phyloP scores from a whole-genome alignment of 2,329 filamentous ascomycete genomes.

The Cordyceps pruinosa region DNA sequence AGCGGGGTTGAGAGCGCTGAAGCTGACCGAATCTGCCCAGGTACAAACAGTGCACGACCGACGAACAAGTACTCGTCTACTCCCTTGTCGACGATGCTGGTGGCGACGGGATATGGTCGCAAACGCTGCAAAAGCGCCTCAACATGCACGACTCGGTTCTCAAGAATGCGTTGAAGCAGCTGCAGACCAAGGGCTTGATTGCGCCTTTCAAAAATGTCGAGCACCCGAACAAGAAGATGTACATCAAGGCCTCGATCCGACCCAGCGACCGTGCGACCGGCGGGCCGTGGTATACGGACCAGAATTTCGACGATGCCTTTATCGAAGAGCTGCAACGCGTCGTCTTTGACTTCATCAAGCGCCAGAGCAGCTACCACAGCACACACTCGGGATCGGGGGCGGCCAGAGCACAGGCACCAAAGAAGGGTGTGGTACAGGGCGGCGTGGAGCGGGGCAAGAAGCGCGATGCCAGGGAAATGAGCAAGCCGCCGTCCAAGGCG shows the following conservation, averaged over 20 bases:
- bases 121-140: slow-evolving; percentile 70
- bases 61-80: slow-evolving; percentile 81
- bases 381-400: slow-evolving; percentile 26
- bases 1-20: not conserved
- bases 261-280: slow-evolving; percentile 88
- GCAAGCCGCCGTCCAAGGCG: slow-evolving; percentile 24
- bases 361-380: slow-evolving; percentile 61
- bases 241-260: slow-evolving; percentile 78
- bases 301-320: slow-evolving; percentile 81
- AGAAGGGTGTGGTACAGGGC: slow-evolving; percentile 50
- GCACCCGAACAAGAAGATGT: slow-evolving; percentile 87
- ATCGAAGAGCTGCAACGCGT: slow-evolving; percentile 69
- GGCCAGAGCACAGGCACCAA: slow-evolving; percentile 41
- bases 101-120: slow-evolving; percentile 83
- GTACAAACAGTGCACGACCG: slow-evolving; percentile 53
- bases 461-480: slow-evolving; percentile 38
- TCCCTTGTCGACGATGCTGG: slow-evolving; percentile 80
- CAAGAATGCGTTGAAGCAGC: slow-evolving; percentile 72
- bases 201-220: slow-evolving; percentile 88
- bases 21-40: slow-evolving; percentile 25
- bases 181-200: slow-evolving; percentile 77
- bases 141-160: slow-evolving; percentile 80
- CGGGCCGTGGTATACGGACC: slow-evolving; percentile 90
- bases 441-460: slow-evolving; percentile 41
- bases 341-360: slow-evolving; percentile 67